Evolutionary conservation across 768 basidiomycete genomes (phyloP).

Genomic region (Kwoniella sp.): DNA sequence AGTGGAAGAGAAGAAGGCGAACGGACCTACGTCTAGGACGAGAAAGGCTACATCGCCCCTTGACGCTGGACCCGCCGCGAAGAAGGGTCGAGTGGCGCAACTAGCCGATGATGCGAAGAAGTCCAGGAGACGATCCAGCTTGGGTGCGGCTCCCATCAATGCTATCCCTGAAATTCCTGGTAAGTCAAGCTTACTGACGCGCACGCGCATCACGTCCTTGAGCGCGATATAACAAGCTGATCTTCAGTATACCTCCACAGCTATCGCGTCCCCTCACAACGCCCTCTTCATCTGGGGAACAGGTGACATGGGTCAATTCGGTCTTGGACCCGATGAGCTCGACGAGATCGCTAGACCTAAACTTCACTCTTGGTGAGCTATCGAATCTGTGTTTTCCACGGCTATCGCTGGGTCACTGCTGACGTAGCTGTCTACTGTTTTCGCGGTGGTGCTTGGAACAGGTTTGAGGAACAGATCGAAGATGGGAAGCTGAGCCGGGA

Average conservation of each 20-base stretch:
- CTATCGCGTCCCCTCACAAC: constrained; percentile 62
- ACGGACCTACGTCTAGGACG: constrained; percentile 8
- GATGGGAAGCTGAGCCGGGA: constrained; percentile 69
- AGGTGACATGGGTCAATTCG: constrained; percentile 94
- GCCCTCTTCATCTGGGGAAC: constrained; percentile 83
- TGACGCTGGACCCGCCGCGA: constrained; percentile 22
- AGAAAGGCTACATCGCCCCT: constrained; percentile 23
- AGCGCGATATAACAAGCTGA: constrained; percentile 1
- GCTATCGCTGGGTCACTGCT: neutral
- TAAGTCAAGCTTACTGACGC: constrained; percentile 15
- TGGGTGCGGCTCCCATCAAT: constrained; percentile 24
- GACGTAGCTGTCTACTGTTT: neutral
- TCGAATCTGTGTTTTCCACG: neutral
- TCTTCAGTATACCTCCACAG: constrained; percentile 5
- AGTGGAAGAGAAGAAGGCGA: constrained; percentile 3
- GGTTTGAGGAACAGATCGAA: constrained; percentile 70
- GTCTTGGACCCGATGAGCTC: constrained; percentile 70
- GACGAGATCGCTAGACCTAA: constrained; percentile 76
- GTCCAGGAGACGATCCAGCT: constrained; percentile 30
- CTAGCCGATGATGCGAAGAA: constrained; percentile 32
- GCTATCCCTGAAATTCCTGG: constrained; percentile 41
- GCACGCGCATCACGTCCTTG: constrained; percentile 11
- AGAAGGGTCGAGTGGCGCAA: constrained; percentile 43
- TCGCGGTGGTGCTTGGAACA: constrained; percentile 13
- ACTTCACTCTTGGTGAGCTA: constrained; percentile 65